These are phyloP conservation scores for Yamadazyma olivae DNA, from an alignment of 805 yeast species.

Conservation along the genomic window DNA sequence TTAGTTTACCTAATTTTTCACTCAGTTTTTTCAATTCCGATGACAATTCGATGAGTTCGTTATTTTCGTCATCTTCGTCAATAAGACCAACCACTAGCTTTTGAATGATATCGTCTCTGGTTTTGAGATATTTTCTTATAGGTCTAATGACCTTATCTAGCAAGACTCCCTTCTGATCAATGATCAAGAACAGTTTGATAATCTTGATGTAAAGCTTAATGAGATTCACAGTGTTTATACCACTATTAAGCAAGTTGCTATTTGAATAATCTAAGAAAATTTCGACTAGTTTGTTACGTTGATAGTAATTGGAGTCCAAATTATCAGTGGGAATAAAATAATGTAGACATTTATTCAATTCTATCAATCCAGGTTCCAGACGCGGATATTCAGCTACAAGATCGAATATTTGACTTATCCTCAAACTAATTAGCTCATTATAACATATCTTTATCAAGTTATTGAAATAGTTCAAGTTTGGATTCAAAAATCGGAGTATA, in stretches of 20 bases:
- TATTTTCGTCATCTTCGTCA: conserved; percentile 32
- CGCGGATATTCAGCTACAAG: conserved; percentile 54
- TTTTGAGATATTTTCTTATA: conserved; percentile 65
- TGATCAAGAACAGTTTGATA: conserved; percentile 62
- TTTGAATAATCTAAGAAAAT: conserved; percentile 46
- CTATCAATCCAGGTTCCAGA: conserved; percentile 52
- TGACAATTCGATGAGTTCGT: conserved; percentile 51
- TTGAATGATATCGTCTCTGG: conserved; percentile 69
- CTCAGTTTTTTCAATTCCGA: conserved; percentile 42
- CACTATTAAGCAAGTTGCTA: conserved; percentile 64
- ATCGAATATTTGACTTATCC: conserved; percentile 58
- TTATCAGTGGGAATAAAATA: conserved; percentile 16
- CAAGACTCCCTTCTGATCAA: conserved; percentile 88
- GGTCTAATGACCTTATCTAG: conserved; percentile 77
- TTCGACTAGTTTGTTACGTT: conserved; percentile 51
- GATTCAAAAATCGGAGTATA: conserved; percentile 13
- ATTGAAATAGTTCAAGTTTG: conserved; percentile 14
- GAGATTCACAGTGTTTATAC: conserved; percentile 73
- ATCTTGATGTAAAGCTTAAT: conserved; percentile 67
- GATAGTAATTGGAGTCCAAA: conserved; percentile 19
- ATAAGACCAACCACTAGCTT: conserved; percentile 72
- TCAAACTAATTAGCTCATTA: conserved; percentile 39
- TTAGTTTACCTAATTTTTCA: conserved; percentile 7
- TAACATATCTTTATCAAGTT: conserved; percentile 36
- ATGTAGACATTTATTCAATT: conserved; percentile 51